These are phyloP conservation scores for Candida manassasensis DNA, from an alignment of 805 yeast genomes.

Conservation along the genomic window DNA sequence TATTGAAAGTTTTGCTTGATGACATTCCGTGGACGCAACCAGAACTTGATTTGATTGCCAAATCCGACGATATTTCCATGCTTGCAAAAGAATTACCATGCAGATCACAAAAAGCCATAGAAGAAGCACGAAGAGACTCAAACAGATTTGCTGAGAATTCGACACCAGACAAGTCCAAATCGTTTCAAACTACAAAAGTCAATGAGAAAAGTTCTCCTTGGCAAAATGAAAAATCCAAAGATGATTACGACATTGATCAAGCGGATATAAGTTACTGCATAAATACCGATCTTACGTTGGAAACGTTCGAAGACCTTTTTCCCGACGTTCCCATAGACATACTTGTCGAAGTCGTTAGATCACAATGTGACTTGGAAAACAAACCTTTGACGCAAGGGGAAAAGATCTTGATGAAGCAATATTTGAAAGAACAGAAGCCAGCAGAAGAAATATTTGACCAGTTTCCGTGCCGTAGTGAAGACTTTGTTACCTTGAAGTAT, in stretches of 20 bases:
- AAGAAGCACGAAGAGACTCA: too few species aligned
- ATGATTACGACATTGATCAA: conserved; percentile 1
- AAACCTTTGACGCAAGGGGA: conserved; percentile 23
- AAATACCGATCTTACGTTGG: conserved; percentile 15
- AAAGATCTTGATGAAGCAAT: conserved; percentile 14
- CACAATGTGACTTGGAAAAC: conserved; percentile 13
- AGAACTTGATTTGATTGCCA: conserved; percentile 1
- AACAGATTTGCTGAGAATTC: too few species aligned
- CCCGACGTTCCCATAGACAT: conserved; percentile 9
- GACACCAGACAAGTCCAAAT: too few species aligned
- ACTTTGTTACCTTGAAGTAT: conserved; percentile 17
- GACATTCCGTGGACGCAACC: conserved; percentile 3
- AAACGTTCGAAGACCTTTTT: conserved; percentile 11
- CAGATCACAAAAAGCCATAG: background rate
- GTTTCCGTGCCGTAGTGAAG: conserved; percentile 22
- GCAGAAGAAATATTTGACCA: conserved; percentile 12
- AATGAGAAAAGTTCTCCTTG: too few species aligned
- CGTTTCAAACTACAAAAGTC: too few species aligned
- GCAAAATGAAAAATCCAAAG: too few species aligned
- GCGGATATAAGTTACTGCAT: conserved; percentile 12
- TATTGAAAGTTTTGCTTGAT: background rate
- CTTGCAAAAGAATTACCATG: background rate
- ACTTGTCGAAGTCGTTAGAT: conserved; percentile 2
- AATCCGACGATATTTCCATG: background rate
- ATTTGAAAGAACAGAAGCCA: conserved; percentile 12